These are phyloP conservation scores for Suillus spraguei DNA, from an alignment of 768 basidiomycete genomes.

Conservation along the genomic window DNA sequence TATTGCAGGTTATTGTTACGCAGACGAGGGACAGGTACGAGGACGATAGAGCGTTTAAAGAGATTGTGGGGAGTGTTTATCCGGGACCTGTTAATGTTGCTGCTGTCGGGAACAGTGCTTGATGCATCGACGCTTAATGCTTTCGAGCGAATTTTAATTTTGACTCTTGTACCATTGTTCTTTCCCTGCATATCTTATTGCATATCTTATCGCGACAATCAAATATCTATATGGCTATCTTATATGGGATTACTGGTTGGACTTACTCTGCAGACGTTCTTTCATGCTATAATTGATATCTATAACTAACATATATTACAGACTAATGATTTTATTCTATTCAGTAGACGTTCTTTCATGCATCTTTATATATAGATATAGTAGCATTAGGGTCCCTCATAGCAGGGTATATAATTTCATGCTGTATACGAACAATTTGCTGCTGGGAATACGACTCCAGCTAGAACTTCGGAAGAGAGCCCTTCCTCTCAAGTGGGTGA, in stretches of 20 bases:
- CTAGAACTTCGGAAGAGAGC: not conserved
- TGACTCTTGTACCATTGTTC: not conserved
- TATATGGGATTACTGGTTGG: not conserved
- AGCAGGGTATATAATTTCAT: not conserved
- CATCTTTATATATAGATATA: not conserved
- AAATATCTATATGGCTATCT: conserved; percentile 1
- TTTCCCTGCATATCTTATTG: conserved; percentile 3
- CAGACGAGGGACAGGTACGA: conserved; percentile 39
- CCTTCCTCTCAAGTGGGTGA: not conserved
- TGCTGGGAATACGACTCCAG: not conserved
- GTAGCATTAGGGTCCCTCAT: not conserved
- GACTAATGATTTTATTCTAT: not conserved
- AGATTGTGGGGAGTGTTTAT: conserved; percentile 32
- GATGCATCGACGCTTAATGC: not conserved
- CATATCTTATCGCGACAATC: not conserved
- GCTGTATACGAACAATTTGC: not conserved
- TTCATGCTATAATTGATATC: not conserved
- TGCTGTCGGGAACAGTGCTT: conserved; percentile 1
- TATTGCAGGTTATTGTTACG: conserved; percentile 36
- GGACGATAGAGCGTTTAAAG: conserved; percentile 35
- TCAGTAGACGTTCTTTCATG: not conserved
- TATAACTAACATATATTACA: not conserved
- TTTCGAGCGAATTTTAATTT: not conserved
- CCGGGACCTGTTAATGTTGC: conserved; percentile 21
- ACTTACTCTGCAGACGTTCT: not conserved